Base-by-base conservation (phyloP, 2,329 filamentous ascomycete genomes). In the Epichloe sylvatica region DNA sequence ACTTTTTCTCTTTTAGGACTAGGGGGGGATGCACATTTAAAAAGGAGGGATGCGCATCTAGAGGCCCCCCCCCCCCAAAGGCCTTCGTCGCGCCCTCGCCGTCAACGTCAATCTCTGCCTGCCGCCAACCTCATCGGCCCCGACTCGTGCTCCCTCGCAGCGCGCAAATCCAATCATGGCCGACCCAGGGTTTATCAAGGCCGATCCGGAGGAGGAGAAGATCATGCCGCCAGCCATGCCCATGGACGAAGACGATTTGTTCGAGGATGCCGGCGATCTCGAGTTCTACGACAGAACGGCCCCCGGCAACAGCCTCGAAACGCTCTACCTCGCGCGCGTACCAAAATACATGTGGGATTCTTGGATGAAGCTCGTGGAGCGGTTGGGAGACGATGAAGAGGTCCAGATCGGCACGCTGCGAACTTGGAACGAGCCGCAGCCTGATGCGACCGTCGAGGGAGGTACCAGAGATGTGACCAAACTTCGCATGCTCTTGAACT, bases 291-390 rank as follows among this genome's bases (percentile, higher is more conserved):
- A 74, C 51, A 67, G 69, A 50, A 65, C 66, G 52, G 52, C 60
- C 3, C 56, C 64, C 3, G 66, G 64, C 50, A 67, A 67, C 49
- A 60, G 63, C 5, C 67, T 68, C 46, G 70, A 69, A 53, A 71
- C 65, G 39, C 68, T 78, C 49, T 94, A 87, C 71, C 74, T 94
- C 46, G 83, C 86, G 47, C 83, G 86, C 55, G 73, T 94, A 41
- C 88, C 89, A 19, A 80, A 81, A 55, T 84, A 85, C 62, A 74
- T 94, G 51, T 92, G 87, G 81, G 79, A 91, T 57, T 77, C 82
- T 42, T 94, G 89, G 86, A 68, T 72, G 51, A 67, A 70, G 59
- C 55, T 68, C 40, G 59, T 59, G 11, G 66, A 69, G 45, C 75
- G 81, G 56, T 68, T 94, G 13, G 83, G 86, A 58, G 85, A 91